Base-by-base conservation (phyloP, 257 asterid genomes). In the Salvia splendens region DNA sequence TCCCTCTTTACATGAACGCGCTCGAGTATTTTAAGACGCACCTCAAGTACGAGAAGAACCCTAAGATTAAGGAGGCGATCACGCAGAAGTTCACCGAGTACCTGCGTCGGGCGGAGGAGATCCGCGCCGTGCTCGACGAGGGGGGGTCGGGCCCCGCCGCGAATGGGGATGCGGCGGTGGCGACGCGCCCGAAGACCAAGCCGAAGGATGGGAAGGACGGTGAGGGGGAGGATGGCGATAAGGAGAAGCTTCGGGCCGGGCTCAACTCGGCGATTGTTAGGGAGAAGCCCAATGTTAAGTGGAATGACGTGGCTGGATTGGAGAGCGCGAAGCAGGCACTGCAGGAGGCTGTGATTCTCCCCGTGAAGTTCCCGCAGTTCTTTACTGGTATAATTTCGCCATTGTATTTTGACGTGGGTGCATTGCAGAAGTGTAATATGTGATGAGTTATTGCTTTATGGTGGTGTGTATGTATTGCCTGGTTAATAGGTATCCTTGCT, bases 231-330 rank as follows among this genome's bases (percentile, higher is more conserved):
- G 99, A 94, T 81, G 90, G 77, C 35, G 99, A 94, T 69, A 83
- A 88, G 87, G 86, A 84, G 61, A 93, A 93, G 86, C 91, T 91
- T 42, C 78, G 96, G 56, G 71, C 97, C 41, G 99, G 97, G 8
- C 76, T 94, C 86, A 87, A 77, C 76, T 94, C 99, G 0, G 99
- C 99, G 8, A 94, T 94, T 61, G 52, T 94, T 50, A 84, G 99
- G 81, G 99, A 94, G 57, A 94, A 91, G 73, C 99, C 99, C 3
- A 91, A 94, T 79, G 91, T 94, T 2, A 94, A 91, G 86, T 94
- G 99, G 99, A 88, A 73, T 51, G 99, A 94, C 82, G 99, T 94
- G 7, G 99, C 99, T 51, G 99, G 99, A 47, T 77, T 94, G 85
- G 99, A 94, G 77, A 94, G 99, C 58, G 99, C 99, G 0, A 94